A percentile compares a stretch with the other conserved stretches of the same genome.
These are phyloP conservation scores for Fremontodendron californicum DNA, from an alignment of 345 rosid genomes.

Conservation along the genomic window DNA sequence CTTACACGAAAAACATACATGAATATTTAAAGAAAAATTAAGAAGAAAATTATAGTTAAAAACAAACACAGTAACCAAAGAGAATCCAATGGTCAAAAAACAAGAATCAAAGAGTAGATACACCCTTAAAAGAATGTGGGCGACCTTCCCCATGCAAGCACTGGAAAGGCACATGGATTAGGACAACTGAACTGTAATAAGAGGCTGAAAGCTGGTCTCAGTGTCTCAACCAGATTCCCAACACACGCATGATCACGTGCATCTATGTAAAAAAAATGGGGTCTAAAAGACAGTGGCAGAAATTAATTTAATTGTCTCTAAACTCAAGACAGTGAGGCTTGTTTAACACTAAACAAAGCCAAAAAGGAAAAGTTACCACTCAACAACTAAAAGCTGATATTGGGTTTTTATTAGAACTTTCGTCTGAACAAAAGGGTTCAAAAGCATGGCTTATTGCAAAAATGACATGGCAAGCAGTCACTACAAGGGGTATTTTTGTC, in stretches of 20 bases:
- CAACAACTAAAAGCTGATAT: neutral
- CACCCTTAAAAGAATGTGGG: neutral
- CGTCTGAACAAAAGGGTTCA: neutral
- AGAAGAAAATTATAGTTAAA: neutral
- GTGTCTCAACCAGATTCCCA: conserved; percentile 18
- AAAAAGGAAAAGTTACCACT: neutral
- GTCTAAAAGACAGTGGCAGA: neutral
- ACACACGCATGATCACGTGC: conserved; percentile 31
- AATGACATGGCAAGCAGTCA: neutral
- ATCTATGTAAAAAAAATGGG: neutral
- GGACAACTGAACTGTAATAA: neutral
- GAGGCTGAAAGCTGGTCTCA: conserved; percentile 4
- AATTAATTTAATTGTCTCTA: no score
- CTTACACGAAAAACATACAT: no score
- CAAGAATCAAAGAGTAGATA: neutral
- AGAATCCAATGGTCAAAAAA: neutral
- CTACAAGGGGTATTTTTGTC: no score
- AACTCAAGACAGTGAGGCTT: no score
- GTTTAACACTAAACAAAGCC: neutral
- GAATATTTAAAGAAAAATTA: no score
- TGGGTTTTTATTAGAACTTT: neutral
- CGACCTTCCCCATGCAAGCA: conserved; percentile 10
- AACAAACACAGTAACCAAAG: neutral
- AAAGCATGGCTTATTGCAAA: neutral
- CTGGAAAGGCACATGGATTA: conserved; percentile 8